Evolutionary conservation across 78 protist species (phyloP), one percentile per base, ranked within the genome.

Genomic region (Ministeria vibrans): DNA sequence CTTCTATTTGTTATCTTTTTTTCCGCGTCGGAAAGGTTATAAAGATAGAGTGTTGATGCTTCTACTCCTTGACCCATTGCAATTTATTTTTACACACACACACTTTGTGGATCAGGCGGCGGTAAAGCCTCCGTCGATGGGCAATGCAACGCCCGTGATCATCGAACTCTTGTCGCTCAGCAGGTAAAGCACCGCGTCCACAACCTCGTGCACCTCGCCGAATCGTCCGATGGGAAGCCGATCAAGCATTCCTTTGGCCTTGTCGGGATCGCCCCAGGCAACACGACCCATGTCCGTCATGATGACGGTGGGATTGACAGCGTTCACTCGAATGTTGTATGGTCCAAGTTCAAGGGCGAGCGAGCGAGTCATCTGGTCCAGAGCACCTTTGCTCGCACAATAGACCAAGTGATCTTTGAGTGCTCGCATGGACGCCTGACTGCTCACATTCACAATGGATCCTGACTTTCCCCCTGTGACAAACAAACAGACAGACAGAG

Each of bases 91-190:
- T 49, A 15, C 15, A 15, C 15, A 15, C 15, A 15, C 15, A 15
- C 43, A 7, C 42, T 25, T 20, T 7, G 6, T 5, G 23, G 72
- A 4, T 66, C 20, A 66, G 43, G 15, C 36, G 22, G 51, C 72
- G 15, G 36, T 38, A 13, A 80, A 80, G 49, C 83, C 83, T 11
- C 83, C 83, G n/a, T 80, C 83, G 42, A 80, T 34, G 18, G 75
- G 75, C 27, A 80, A 34, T 11, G 46, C n/a, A 39, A 7, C 15
- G 41, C 83, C 83, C 28, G 64, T 22, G 41, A 80, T 42, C 83
- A 80, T 80, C 30, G 64, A 75, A 39, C 53, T 43, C 25, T 30
- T 9, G 38, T 80, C 83, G 27, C 53, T 42, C 32, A 80, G 63
- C 38, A 74, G 34, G 20, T 34, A 71, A 15, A 45, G 63, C 11